These are phyloP conservation scores for Cydonia oblonga DNA, from an alignment of 331 rosid genomes.

Conservation along the genomic window DNA sequence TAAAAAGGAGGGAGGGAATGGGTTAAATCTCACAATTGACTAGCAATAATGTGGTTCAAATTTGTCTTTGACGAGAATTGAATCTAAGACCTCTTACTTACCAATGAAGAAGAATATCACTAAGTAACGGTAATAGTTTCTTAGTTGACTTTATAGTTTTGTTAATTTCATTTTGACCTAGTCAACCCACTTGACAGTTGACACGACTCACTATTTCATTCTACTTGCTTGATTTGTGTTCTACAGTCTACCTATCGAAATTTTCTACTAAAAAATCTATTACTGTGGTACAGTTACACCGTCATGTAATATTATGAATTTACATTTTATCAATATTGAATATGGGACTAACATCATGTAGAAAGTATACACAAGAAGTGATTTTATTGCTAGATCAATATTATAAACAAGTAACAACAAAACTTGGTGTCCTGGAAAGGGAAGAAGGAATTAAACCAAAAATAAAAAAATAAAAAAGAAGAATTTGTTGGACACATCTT, in stretches of 20 bases:
- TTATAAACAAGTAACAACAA: slow-evolving; percentile 26
- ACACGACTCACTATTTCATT: not conserved
- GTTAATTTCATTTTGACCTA: not conserved
- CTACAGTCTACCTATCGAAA: not conserved
- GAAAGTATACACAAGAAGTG: slow-evolving; percentile 17
- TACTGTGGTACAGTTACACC: accelerated
- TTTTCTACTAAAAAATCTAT: no score
- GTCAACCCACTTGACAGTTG: no score
- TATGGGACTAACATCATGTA: not conserved
- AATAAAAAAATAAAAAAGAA: slow-evolving; percentile 5
- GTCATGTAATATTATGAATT: no score
- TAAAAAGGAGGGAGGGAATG: not conserved
- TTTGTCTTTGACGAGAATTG: accelerated
- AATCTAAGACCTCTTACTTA: no score
- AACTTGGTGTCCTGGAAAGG: no score
- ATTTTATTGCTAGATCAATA: slow-evolving; percentile 20
- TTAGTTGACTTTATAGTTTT: not conserved
- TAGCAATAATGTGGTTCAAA: no score
- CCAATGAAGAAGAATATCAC: accelerated
- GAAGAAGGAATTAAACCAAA: no score
- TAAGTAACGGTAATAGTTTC: not conserved
- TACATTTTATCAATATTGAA: not conserved
- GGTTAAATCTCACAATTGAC: no score
- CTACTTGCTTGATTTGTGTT: not conserved
- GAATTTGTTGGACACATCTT: not conserved